A percentile compares a stretch with the other conserved stretches of the same genome.
Evolutionary conservation across 768 basidiomycete species (phyloP).

Genomic region (Clathrus columnatus): DNA sequence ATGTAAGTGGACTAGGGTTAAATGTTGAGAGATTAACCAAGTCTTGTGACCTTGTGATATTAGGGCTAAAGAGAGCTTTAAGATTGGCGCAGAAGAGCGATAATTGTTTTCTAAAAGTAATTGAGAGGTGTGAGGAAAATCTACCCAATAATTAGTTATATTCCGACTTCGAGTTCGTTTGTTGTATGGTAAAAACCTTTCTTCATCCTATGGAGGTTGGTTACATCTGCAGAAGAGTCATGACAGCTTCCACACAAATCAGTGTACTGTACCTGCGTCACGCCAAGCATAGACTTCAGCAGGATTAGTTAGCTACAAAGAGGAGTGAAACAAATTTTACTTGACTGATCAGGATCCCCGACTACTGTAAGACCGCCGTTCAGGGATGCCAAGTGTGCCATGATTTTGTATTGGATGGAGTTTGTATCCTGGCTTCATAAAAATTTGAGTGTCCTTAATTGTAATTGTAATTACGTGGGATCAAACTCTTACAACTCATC

Average conservation of each 20-base stretch:
- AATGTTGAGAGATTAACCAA: neutral
- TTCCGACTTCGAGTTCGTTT: neutral
- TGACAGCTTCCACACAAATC: neutral
- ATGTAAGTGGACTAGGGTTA: neutral
- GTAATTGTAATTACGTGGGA: too few species aligned
- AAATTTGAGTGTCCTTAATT: neutral
- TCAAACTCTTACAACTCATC: slow-evolving; percentile 84
- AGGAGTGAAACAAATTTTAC: slow-evolving; percentile 25
- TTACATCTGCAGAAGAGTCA: slow-evolving; percentile 36
- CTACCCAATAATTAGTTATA: slow-evolving; percentile 27
- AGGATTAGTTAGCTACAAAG: neutral
- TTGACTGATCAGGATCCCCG: slow-evolving; percentile 89
- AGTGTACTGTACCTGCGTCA: slow-evolving; percentile 36
- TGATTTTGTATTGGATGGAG: slow-evolving; percentile 69
- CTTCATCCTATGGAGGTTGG: slow-evolving; percentile 66
- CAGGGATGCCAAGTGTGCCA: slow-evolving; percentile 51
- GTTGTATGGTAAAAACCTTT: slow-evolving; percentile 33
- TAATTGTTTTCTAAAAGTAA: slow-evolving; percentile 83
- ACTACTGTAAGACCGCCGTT: slow-evolving; percentile 64
- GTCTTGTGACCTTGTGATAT: slow-evolving; percentile 59
- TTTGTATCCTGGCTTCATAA: slow-evolving; percentile 67
- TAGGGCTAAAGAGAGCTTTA: slow-evolving; percentile 65
- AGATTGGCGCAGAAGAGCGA: slow-evolving; percentile 70
- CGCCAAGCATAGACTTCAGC: slow-evolving; percentile 78
- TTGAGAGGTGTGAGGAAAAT: slow-evolving; percentile 55